Base-by-base conservation (phyloP, 2,329 filamentous ascomycete species). In the Sordariomycetes sp. region DNA sequence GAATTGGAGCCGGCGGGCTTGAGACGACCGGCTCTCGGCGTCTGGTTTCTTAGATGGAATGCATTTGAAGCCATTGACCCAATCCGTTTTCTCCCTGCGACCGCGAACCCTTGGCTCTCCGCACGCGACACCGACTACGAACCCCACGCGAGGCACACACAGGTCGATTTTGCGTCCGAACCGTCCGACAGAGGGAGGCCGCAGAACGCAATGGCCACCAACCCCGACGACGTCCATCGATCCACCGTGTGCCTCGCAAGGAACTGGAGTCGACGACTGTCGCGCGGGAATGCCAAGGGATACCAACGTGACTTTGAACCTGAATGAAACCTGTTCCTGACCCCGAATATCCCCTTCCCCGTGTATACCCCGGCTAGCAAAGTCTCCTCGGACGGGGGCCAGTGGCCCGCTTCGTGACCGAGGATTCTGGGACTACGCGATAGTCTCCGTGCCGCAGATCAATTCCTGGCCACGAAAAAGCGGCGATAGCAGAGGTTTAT, bases 401-500 rank as follows among this genome's bases (percentile, higher is more conserved):
- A 64, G 57, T 51, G 60, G 57, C 59, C 66, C 62, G 64, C 63
- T 67, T 66, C 64, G 71, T 77, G 73, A 72, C 72, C 75, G 74
- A 73, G 79, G 75, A 79, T 73, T 76, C 76, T 79, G 78, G 73
- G 73, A 69, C 77, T 81, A 79, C 78, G 67, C 64, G 80, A 82
- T 80, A 79, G 80, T 68, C 72, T 74, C 74, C 77, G 63, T 74
- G 81, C 80, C 81, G 80, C 72, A 83, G 76, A 84, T 81, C 68
- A 67, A 81, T 50, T 34, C 61, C 46, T 76, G 79, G 75, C 79
- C 78, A 78, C 76, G 73, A 77, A 81, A 82, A 83, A 84, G 80
- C 81, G 70, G 79, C 81, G 76, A 74, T 75, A 73, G 68, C 72
- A 70, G 71, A 83, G 80, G 67, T 65, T 65, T 71, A 72, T 75